These are phyloP conservation scores for Eucalyptus marginata DNA, from an alignment of 345 rosid genomes.

Conservation along the genomic window DNA sequence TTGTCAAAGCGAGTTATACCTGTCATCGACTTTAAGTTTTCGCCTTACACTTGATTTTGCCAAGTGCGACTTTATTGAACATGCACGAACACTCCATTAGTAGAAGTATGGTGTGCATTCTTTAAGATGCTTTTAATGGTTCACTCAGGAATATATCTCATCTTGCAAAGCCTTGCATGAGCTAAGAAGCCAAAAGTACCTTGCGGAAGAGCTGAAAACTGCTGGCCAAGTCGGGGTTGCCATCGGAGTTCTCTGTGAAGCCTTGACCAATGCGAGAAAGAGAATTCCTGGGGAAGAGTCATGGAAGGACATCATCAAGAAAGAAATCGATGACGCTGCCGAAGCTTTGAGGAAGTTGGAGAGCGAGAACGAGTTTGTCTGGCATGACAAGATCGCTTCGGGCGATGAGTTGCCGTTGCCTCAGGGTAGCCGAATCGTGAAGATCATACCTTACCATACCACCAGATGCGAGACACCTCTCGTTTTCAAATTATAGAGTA, in stretches of 20 bases:
- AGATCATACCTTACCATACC: slow-evolving; percentile 33
- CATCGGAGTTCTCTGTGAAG: slow-evolving; percentile 43
- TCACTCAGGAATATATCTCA: slow-evolving; percentile 43
- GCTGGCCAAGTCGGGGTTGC: slow-evolving; percentile 37
- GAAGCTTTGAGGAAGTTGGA: slow-evolving; percentile 37
- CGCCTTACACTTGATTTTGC: not conserved
- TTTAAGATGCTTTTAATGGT: not conserved
- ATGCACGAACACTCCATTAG: not conserved
- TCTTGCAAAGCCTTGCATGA: slow-evolving; percentile 50
- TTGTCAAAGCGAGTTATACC: not conserved
- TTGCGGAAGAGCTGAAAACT: slow-evolving; percentile 28
- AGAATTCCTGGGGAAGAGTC: slow-evolving; percentile 44
- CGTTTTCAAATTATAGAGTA: slow-evolving; percentile 26
- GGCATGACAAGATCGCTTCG: slow-evolving; percentile 34
- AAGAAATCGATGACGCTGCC: slow-evolving; percentile 31
- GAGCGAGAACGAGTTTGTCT: slow-evolving; percentile 44
- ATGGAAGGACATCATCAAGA: slow-evolving; percentile 24
- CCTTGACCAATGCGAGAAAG: slow-evolving; percentile 18
- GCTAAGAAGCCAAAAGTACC: slow-evolving; percentile 42
- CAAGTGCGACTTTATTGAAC: not conserved
- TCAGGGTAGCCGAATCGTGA: slow-evolving; percentile 50
- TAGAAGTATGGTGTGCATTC: not conserved
- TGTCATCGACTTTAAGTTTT: not conserved
- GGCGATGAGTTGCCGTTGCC: slow-evolving; percentile 40
- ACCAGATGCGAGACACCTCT: slow-evolving; percentile 39